phyloP scores from a whole-genome alignment of 2,329 filamentous ascomycete species.

The Fusarium brachygibbosum region DNA sequence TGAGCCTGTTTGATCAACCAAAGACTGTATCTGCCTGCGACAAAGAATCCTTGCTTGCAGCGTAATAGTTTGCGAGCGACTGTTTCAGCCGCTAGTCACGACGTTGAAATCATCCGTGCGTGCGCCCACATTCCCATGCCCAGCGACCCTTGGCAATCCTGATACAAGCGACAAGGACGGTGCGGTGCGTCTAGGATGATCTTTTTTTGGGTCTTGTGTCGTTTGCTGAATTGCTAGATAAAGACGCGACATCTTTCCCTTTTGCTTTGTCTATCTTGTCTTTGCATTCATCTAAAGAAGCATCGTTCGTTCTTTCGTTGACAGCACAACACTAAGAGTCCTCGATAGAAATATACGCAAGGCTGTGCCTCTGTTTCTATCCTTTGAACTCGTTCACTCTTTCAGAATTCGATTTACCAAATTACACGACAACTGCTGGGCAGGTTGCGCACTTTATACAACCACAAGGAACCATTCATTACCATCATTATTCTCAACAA shows the following conservation, averaged over 20 bases:
- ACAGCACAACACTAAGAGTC: constrained; percentile 25
- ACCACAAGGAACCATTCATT: neutral
- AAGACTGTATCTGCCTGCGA: constrained; percentile 28
- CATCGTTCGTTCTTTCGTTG: constrained; percentile 28
- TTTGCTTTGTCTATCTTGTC: constrained; percentile 16
- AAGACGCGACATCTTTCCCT: constrained; percentile 6
- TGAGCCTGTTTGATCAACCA: constrained; percentile 35
- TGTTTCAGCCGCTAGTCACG: constrained; percentile 46
- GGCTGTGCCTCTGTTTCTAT: constrained; percentile 45
- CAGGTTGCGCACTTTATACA: constrained; percentile 37
- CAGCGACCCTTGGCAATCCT: constrained; percentile 30
- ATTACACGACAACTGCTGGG: constrained; percentile 42
- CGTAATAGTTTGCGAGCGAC: constrained; percentile 25
- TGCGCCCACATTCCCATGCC: constrained; percentile 37
- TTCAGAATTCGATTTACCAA: constrained; percentile 11
- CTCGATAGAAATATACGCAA: constrained; percentile 23
- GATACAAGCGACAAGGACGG: constrained; percentile 33
- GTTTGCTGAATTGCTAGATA: constrained; percentile 22
- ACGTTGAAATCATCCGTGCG: constrained; percentile 48
- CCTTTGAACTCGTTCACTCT: constrained; percentile 23
- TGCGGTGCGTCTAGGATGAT: neutral
- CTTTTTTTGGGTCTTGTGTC: constrained; percentile 21
- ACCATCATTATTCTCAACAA: neutral
- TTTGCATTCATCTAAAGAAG: constrained; percentile 32
- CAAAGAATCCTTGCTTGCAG: constrained; percentile 18